Evolutionary conservation across 1,139 yeast species (phyloP), one percentile per base, ranked within the genome.

Genomic region (Pichia sp.): DNA sequence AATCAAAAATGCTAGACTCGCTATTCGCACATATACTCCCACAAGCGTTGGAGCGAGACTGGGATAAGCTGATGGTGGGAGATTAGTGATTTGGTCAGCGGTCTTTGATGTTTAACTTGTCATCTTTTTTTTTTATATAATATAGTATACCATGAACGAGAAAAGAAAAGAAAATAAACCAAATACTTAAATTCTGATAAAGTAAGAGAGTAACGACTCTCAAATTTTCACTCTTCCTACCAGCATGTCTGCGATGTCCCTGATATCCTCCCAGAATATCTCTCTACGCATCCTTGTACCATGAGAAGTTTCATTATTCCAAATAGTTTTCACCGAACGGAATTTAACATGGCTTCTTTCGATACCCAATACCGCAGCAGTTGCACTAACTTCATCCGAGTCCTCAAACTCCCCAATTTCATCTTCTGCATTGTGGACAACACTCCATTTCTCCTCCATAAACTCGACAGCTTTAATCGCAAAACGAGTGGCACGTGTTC

Each of bases 361-460:
- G 59, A 92, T 80, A 63, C 99, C 98, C 63, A 93, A 75, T 17
- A 93, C 97, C 30, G 88, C 83, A 27, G 97, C 97, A 41, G 96
- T 86, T 9, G 73, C 74, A 38, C 75, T 63, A 24, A 82, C 67
- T 6, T 65, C 73, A 47, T 53, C 53, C 2, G 63, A 53, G 27
- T 58, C 55, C 31, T 59, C 56, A 50, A 62, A 64, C 52, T 66
- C 69, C 27, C 68, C 69, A 48, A 61, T 59, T 43, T 64, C 67
- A 51, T 64, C 63, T 36, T 58, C 61, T 1, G 64, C 61, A 57
- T 71, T 68, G 71, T 75, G 70, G 12, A 60, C 58, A 10, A 54
- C 33, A 24, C 59, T 63, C 50, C 46, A 49, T 41, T 61, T 58
- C 17, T 79, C 77, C 69, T 93, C 98, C 61, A 93, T 80, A 72